A percentile compares a stretch with the other conserved stretches of the same genome.
Conservation (phyloP, 768 basidiomycete species). For the Lactarius hengduanensis region DNA sequence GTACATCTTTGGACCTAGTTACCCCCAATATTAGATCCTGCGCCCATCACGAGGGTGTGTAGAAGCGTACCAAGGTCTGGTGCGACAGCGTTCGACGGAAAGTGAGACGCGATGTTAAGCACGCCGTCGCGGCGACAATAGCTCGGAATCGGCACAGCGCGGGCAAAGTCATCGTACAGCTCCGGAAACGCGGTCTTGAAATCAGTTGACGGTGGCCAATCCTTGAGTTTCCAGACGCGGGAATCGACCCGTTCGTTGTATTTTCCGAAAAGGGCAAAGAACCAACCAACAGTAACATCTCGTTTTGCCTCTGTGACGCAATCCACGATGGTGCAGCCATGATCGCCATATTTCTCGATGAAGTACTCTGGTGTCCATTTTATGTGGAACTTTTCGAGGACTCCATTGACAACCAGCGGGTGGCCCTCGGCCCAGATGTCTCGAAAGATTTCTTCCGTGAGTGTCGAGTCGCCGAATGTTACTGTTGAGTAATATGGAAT, state of each 20-base stretch:
- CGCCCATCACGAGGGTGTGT: neutral
- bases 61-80: conserved; percentile 68
- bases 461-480: conserved; percentile 46
- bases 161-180: conserved; percentile 80
- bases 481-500: conserved; percentile 48
- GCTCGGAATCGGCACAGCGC: conserved; percentile 81
- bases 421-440: conserved; percentile 69
- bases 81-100: conserved; percentile 72
- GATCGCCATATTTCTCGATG: conserved; percentile 58
- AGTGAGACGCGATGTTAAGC: conserved; percentile 85
- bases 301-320: conserved; percentile 20
- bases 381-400: conserved; percentile 61
- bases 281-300: conserved; percentile 26
- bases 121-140: conserved; percentile 88
- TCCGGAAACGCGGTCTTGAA: conserved; percentile 82
- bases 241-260: conserved; percentile 45
- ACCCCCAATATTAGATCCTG: conserved; percentile 8
- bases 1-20: conserved; percentile 88
- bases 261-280: conserved; percentile 22
- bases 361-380: conserved; percentile 87
- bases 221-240: conserved; percentile 57
- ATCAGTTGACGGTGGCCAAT: conserved; percentile 89
- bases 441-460: conserved; percentile 62
- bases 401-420: conserved; percentile 73
- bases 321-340: conserved; percentile 61